Evolutionary conservation across 345 rosid genomes (phyloP).

Genomic region (Limnanthes douglasii): DNA sequence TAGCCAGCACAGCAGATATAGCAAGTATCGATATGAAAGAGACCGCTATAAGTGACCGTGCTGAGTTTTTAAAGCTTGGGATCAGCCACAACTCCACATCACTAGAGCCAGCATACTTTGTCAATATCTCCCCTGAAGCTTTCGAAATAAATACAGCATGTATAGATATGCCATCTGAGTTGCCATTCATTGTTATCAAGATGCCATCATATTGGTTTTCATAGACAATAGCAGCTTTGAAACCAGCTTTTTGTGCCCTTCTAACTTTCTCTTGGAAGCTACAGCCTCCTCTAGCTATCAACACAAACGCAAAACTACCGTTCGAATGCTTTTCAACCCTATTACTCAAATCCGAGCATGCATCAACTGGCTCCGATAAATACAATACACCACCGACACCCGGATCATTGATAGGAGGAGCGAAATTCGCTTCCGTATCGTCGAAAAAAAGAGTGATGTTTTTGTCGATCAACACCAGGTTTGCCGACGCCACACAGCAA

Average conservation of each 20-base stretch:
- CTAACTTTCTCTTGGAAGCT: slow-evolving; percentile 87
- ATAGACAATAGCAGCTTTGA: slow-evolving; percentile 59
- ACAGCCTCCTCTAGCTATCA: slow-evolving; percentile 77
- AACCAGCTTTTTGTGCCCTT: slow-evolving; percentile 74
- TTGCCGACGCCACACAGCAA: slow-evolving; percentile 29
- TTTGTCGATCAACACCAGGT: slow-evolving; percentile 41
- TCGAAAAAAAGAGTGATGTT: slow-evolving; percentile 57
- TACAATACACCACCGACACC: slow-evolving; percentile 58
- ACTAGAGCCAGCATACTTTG: slow-evolving; percentile 27
- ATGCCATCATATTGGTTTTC: slow-evolving; percentile 43
- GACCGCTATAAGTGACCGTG: slow-evolving; percentile 96
- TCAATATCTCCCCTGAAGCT: slow-evolving; percentile 51
- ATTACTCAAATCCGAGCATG: slow-evolving; percentile 46
- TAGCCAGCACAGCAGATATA: slow-evolving; percentile 95
- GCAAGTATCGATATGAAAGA: slow-evolving; percentile 84
- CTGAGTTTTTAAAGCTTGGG: slow-evolving; percentile 74
- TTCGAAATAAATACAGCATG: slow-evolving; percentile 75
- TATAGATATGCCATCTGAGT: slow-evolving; percentile 62
- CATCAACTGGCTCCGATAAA: slow-evolving; percentile 64
- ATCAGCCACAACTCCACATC: slow-evolving; percentile 56
- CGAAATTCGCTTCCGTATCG: slow-evolving; percentile 76
- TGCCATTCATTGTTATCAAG: slow-evolving; percentile 84
- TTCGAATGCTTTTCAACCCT: slow-evolving; percentile 22
- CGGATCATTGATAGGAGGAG: slow-evolving; percentile 37
- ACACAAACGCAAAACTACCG: slow-evolving; percentile 32